phyloP scores from a whole-genome alignment of 75 land plant genomes.

The Sequoiadendron giganteum region DNA sequence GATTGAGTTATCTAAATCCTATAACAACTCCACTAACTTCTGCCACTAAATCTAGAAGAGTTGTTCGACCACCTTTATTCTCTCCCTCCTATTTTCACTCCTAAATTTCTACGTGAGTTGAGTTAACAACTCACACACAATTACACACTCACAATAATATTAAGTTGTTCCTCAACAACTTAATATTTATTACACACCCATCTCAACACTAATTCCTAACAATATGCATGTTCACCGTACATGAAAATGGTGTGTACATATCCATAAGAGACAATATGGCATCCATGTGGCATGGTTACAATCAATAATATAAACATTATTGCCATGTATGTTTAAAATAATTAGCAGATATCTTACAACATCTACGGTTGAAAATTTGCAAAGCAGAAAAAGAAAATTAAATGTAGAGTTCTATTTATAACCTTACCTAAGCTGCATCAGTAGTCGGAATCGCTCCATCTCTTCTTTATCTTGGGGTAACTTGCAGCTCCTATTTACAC shows the following conservation, averaged over 20 bases:
- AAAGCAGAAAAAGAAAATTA: background rate
- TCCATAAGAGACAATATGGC: background rate
- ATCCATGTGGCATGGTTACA: background rate
- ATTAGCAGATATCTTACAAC: background rate
- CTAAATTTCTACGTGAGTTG: too few species aligned
- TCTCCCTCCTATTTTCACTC: too few species aligned
- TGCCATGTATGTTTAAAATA: background rate
- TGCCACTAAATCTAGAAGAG: too few species aligned
- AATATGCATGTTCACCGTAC: background rate
- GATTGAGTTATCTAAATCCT: too few species aligned
- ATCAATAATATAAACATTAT: background rate
- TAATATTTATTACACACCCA: too few species aligned
- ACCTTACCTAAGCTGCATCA: conserved; percentile 11
- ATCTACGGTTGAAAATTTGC: background rate
- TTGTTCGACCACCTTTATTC: too few species aligned
- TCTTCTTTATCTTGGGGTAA: conserved; percentile 8
- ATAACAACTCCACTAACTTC: too few species aligned
- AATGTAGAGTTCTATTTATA: background rate
- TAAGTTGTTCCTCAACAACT: too few species aligned
- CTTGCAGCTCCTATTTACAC: conserved; percentile 6
- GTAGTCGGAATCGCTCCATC: background rate
- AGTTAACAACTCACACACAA: too few species aligned
- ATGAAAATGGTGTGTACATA: background rate
- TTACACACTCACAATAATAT: too few species aligned
- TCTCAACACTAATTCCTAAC: too few species aligned